Base-by-base conservation (phyloP, 768 basidiomycete genomes). In the Trametes gibbosa region DNA sequence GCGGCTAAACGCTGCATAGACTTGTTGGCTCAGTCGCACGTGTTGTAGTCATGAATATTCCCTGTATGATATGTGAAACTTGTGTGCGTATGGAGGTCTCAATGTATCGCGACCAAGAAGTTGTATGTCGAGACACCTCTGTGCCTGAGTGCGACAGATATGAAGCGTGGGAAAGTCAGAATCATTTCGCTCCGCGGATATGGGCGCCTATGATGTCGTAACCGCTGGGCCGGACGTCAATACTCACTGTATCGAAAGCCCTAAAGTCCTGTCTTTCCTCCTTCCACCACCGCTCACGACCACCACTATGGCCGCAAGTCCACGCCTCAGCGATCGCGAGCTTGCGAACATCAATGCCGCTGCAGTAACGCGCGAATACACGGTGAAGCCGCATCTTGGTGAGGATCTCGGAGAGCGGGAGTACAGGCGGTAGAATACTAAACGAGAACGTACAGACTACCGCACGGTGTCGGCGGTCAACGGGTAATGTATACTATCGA, bases 401-500 rank as follows among this genome's bases (percentile, higher is more conserved):
- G 71, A 59, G 69, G n/a, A 51, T 53, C 35, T 37, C 17, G 29
- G 50, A 12, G 23, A 19, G 1, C 47, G 32, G 14, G 52, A 43
- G 9, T 13, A 3, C 14, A 24, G 24, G 46, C 7, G 17, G 45
- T 17, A 35, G 25, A 27, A 32, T 49, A 41, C 59, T 66, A 50
- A 62, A 17, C 17, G 2, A 13, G 47, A 9, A 21, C 16, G 46
- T 65, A 25, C 70, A 95, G 95, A 98, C 75, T 98, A 98, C 77
- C 84, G 93, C 63, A 98, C 95, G n/a, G 97, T 99, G 51, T 94
- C 95, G 68, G 96, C 95, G 62, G 90, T 98, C 76, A 98, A 98
- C 69, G 97, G 96, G 95, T 91, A 70, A 76, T 10, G 45, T 5
- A 27, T 32, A 48, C 24, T 24, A 24, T n/a, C 12, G 5, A 14